Evolutionary conservation across 768 basidiomycete species (phyloP).

Genomic region (Phylloporus arenicola): DNA sequence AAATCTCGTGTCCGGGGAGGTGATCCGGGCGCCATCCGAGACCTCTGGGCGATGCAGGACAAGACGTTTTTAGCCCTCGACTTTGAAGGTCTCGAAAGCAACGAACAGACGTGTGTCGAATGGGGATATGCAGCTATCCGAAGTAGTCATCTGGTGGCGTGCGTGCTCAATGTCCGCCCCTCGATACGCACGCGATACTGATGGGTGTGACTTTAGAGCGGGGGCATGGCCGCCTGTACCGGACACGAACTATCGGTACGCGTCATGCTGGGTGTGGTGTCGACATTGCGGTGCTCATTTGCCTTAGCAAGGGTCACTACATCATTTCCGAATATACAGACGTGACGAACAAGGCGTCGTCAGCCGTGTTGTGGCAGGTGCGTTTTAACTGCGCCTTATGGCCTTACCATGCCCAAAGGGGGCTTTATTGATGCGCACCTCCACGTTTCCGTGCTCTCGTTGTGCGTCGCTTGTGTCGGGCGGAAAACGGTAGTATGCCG

Average conservation of each 20-base stretch:
- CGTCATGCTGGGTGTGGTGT: not conserved
- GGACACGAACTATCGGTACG: conserved; percentile 70
- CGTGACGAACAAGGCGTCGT: conserved; percentile 55
- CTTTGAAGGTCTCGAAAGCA: conserved; percentile 73
- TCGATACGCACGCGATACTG: not conserved
- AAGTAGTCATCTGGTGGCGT: conserved; percentile 68
- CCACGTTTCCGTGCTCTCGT: not conserved
- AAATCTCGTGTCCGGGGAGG: conserved; percentile 62
- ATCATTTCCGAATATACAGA: conserved; percentile 67
- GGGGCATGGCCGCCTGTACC: conserved; percentile 77
- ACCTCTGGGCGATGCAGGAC: conserved; percentile 64
- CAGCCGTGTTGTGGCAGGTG: conserved; percentile 72
- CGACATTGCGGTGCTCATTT: conserved; percentile 4
- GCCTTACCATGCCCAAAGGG: conserved; percentile 11
- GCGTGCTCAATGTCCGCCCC: conserved; percentile 26
- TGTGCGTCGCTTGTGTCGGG: not conserved
- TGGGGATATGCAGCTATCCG: conserved; percentile 81
- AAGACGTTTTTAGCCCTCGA: conserved; percentile 73
- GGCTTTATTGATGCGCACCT: conserved; percentile 11
- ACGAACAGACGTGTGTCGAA: conserved; percentile 62
- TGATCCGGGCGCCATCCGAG: conserved; percentile 56
- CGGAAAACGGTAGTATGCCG: conserved; percentile 49
- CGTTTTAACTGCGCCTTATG: conserved; percentile 26
- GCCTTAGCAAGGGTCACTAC: conserved; percentile 59
- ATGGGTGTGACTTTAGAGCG: conserved; percentile 35